Evolutionary conservation across 306 rosid genomes (phyloP).

Genomic region (Acmispon strigosus): DNA sequence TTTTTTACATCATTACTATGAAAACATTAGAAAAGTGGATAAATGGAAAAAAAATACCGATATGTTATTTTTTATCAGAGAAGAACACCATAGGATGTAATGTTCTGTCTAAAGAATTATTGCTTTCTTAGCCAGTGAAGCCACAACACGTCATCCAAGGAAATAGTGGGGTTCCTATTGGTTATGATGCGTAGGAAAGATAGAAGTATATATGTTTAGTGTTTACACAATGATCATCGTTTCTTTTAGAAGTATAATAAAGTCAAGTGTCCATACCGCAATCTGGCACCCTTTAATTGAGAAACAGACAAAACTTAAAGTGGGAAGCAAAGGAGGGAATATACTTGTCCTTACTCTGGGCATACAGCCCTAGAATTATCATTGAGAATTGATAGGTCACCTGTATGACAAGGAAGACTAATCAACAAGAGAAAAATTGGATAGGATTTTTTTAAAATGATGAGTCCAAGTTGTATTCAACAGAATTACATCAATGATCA

Average conservation of each 20-base stretch:
- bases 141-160: conserved; percentile 13
- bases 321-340: conserved; percentile 6
- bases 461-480: too few relatives aligned
- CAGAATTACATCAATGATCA: too few relatives aligned
- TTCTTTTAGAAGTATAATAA: conserved; percentile 10
- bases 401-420: conserved; percentile 15
- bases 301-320: conserved; percentile 4
- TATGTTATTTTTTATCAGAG: background rate
- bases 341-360: conserved; percentile 16
- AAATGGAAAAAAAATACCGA: background rate
- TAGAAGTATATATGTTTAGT: conserved; percentile 5
- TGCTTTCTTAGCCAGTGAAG: conserved; percentile 28
- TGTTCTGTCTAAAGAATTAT: background rate
- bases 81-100: background rate
- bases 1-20: background rate
- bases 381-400: conserved; percentile 44
- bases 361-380: conserved; percentile 17
- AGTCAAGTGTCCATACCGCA: conserved; percentile 24
- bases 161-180: background rate
- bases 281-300: conserved; percentile 27
- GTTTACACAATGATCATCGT: conserved; percentile 1
- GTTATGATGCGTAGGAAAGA: conserved; percentile 12
- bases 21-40: background rate
- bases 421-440: background rate
- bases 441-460: too few relatives aligned